Evolutionary conservation across 352 stramenopile genomes (phyloP), one percentile per base, ranked within the genome.

Genomic region (Globisporangium echinulatum): DNA sequence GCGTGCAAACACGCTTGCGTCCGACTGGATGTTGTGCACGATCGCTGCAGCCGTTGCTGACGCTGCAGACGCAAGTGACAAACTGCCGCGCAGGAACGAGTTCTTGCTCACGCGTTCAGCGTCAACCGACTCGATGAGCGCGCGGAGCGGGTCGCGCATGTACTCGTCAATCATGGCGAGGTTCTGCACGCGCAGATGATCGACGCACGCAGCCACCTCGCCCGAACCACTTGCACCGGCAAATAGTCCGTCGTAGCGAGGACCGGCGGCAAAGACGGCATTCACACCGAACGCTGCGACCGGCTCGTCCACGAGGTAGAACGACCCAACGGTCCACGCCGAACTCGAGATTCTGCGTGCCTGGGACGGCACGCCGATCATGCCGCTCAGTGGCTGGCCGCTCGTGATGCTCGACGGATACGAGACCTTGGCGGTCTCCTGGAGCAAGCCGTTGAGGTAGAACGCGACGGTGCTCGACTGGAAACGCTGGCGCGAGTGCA

Each of bases 401-500:
- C 62, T 72, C 10, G 62, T 63, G 38, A 86, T 68, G 37, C 70
- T 74, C n/a, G 78, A 81, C 1, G 82, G 82, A 42, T 82, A 89
- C 7, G 79, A 86, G 7, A 88, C 79, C 48, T 89, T 91, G n/a
- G 73, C 68, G 5, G 68, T 82, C 49, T 91, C 82, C 57, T 87
- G 75, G 13, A 87, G 49, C 53, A 88, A 53, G 1, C 82, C 82
- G 37, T 91, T 78, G 7, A 91, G 52, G 44, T 85, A 89, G 7
- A 79, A 77, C 13, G 70, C 79, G 36, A 74, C 73, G 37, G 79
- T 77, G 37, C 77, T 89, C 10, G 80, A 79, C 54, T 91, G 82
- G 52, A 91, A 91, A 11, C 82, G 74, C 48, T 91, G 82, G 25
- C 67, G 75, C 13, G 77, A 65, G 58, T 91, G 82, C 19, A 82